Percentiles rank a stretch among this genome's conserved stretches.
phyloP scores from a whole-genome alignment of 352 stramenopile genomes.

The Globisporangium megalacanthum region DNA sequence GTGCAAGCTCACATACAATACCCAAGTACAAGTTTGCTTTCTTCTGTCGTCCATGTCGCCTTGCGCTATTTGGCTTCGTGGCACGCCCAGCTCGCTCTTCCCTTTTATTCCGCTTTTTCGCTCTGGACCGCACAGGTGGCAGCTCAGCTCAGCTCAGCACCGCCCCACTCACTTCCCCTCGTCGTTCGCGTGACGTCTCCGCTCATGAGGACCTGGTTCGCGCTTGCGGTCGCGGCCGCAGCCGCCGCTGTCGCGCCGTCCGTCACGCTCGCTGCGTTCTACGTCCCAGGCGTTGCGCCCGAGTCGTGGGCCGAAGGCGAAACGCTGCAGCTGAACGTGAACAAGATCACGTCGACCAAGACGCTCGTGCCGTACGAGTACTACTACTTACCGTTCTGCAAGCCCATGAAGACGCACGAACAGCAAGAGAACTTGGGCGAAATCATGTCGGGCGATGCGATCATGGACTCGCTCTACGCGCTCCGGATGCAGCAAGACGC shows the following conservation, averaged over 20 bases:
- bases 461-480: constrained; percentile 89
- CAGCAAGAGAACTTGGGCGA: constrained; percentile 90
- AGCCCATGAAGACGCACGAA: constrained; percentile 71
- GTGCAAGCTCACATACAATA: background rate
- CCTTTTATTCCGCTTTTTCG: background rate
- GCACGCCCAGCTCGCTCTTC: background rate
- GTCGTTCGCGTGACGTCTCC: too few species aligned
- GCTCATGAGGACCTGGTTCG: constrained; percentile 11
- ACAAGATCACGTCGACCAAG: constrained; percentile 97
- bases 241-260: constrained; percentile 18
- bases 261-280: constrained; percentile 56
- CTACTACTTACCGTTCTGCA: constrained; percentile 96
- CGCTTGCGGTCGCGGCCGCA: constrained; percentile 4
- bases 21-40: background rate
- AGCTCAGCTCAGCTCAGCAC: too few species aligned
- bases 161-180: too few species aligned
- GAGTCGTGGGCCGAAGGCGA: constrained; percentile 81
- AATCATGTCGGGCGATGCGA: constrained; percentile 89
- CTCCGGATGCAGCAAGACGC: constrained; percentile 88
- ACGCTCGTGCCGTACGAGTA: constrained; percentile 99
- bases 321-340: constrained; percentile 92
- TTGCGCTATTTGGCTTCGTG: background rate
- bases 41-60: too few species aligned
- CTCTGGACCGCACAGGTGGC: background rate
- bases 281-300: constrained; percentile 80